Conservation (phyloP, 805 yeast genomes). For the Starmerella bombicola region DNA sequence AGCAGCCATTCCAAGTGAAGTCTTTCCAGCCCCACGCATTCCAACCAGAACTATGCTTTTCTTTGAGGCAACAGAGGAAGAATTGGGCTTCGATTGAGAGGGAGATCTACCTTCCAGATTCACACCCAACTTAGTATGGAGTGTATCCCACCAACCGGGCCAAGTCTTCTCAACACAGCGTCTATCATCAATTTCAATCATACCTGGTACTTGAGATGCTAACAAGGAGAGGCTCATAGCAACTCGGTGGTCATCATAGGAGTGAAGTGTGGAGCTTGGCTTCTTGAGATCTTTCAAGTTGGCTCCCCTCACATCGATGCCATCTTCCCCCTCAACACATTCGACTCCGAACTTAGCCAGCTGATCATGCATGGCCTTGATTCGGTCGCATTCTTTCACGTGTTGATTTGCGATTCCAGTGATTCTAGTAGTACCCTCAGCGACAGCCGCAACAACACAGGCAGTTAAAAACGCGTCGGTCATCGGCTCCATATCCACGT, state of each 20-base stretch:
- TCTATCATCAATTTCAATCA: constrained; percentile 71
- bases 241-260: constrained; percentile 94
- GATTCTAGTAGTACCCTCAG: constrained; percentile 60
- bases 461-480: constrained; percentile 98
- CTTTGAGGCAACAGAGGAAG: constrained; percentile 24
- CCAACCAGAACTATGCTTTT: constrained; percentile 73
- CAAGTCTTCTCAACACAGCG: constrained; percentile 93
- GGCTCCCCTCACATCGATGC: constrained; percentile 74
- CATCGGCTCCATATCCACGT: constrained; percentile 98
- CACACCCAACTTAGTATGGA: constrained; percentile 50
- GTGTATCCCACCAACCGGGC: constrained; percentile 99
- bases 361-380: constrained; percentile 84
- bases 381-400: constrained; percentile 94
- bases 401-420: constrained; percentile 96
- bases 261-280: constrained; percentile 24
- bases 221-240: constrained; percentile 93
- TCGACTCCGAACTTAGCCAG: constrained; percentile 81
- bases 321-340: constrained; percentile 81
- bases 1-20: constrained; percentile 72
- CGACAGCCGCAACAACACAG: constrained; percentile 91
- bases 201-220: constrained; percentile 54
- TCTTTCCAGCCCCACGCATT: constrained; percentile 97
- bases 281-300: constrained; percentile 1
- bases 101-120: constrained; percentile 57
- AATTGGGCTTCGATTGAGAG: constrained; percentile 3